A percentile compares a stretch with the other conserved stretches of the same genome.
phyloP scores from a whole-genome alignment of 2,329 filamentous ascomycete genomes.

The Penicillium occitanis region DNA sequence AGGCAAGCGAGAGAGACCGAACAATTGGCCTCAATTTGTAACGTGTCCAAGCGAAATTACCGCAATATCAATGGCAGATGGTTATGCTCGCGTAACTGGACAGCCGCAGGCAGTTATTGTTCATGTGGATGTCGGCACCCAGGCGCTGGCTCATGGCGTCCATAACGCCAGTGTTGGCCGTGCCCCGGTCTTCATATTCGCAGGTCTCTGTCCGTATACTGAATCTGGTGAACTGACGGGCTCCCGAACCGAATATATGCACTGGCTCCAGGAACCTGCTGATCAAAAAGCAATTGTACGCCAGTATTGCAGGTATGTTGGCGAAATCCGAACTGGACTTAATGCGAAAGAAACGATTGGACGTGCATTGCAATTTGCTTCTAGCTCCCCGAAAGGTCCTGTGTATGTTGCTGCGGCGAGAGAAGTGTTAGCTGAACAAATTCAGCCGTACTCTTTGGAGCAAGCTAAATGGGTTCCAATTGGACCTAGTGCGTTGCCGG shows the following conservation, averaged over 20 bases:
- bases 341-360: constrained; percentile 84
- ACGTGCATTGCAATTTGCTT: constrained; percentile 74
- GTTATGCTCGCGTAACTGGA: constrained; percentile 67
- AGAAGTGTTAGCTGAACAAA: constrained; percentile 77
- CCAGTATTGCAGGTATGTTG: constrained; percentile 77
- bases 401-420: constrained; percentile 72
- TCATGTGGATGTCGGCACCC: constrained; percentile 76
- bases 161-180: constrained; percentile 71
- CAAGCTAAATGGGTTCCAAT: constrained; percentile 68
- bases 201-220: constrained; percentile 67
- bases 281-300: constrained; percentile 72
- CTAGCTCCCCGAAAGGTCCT: constrained; percentile 68
- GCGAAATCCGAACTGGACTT: constrained; percentile 72
- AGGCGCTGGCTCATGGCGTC: constrained; percentile 65
- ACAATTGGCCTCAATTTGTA: constrained; percentile 40
- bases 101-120: constrained; percentile 61
- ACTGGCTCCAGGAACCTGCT: constrained; percentile 75
- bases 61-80: constrained; percentile 76
- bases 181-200: constrained; percentile 69
- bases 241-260: constrained; percentile 71
- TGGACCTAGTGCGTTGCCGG: constrained; percentile 60
- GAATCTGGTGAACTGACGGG: constrained; percentile 70
- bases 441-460: constrained; percentile 64
- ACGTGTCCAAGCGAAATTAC: constrained; percentile 82
- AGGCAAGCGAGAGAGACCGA: constrained; percentile 59